Evolutionary conservation across 208 protist genomes (phyloP).

Genomic region (Trypanosoma caninum): DNA sequence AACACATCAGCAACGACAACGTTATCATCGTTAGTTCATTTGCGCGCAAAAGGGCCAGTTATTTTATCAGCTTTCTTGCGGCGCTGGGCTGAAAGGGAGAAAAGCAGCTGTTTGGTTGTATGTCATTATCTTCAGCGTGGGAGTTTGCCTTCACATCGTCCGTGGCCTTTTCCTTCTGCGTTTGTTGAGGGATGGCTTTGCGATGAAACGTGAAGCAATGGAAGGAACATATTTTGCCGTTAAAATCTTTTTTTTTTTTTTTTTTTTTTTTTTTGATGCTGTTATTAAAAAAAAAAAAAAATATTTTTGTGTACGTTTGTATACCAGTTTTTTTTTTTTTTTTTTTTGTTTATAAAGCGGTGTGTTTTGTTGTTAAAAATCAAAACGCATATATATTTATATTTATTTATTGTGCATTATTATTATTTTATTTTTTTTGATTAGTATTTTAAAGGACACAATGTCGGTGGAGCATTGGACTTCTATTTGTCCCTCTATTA

Average conservation of each 20-base stretch:
- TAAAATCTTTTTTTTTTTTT: constrained; percentile 4
- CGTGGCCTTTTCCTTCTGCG: constrained; percentile 18
- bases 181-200: constrained; percentile 1
- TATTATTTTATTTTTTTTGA: no score
- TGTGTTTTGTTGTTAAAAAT: no score
- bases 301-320: no score
- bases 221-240: background rate
- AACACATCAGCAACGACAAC: background rate
- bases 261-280: background rate
- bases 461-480: constrained; percentile 53
- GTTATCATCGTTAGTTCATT: background rate
- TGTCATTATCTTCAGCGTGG: constrained; percentile 7
- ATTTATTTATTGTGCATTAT: no score
- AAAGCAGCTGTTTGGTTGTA: background rate
- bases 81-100: no score
- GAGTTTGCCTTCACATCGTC: background rate
- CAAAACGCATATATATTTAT: no score
- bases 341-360: background rate
- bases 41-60: no score
- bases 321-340: constrained; percentile 1
- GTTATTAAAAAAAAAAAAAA: no score
- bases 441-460: background rate
- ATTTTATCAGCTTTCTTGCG: no score
- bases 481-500: constrained; percentile 41
- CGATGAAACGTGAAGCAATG: background rate